These are phyloP conservation scores for Obba rivulosa DNA, from an alignment of 768 basidiomycete genomes.

Conservation along the genomic window DNA sequence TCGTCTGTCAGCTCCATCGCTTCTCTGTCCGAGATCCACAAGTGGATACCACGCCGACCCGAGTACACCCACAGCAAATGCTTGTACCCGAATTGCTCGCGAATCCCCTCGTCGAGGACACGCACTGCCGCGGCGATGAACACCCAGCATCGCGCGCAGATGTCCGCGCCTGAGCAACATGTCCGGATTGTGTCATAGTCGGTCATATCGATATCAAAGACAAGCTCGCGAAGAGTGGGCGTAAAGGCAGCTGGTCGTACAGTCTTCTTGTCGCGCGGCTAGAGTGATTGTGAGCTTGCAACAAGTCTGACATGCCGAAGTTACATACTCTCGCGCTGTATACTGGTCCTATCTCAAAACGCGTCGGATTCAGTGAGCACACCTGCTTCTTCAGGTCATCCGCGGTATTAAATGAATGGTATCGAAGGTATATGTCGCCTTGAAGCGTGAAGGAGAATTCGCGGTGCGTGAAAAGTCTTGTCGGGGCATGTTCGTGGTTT, in stretches of 20 bases:
- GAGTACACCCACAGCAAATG: constrained; percentile 98
- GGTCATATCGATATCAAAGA: constrained; percentile 99
- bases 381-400: constrained; percentile 94
- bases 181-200: constrained; percentile 96
- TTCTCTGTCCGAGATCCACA: constrained; percentile 90
- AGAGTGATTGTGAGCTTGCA: constrained; percentile 2
- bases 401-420: constrained; percentile 79
- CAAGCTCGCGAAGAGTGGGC: constrained; percentile 83
- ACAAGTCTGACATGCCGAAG: too few relatives aligned
- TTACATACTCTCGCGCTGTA: constrained; percentile 79
- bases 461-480: constrained; percentile 83
- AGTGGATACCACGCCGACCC: constrained; percentile 95
- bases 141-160: constrained; percentile 91
- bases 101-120: constrained; percentile 72
- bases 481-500: constrained; percentile 81
- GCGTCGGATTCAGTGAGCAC: constrained; percentile 76
- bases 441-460: constrained; percentile 94
- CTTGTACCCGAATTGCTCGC: constrained; percentile 86
- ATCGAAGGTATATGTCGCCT: constrained; percentile 90
- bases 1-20: constrained; percentile 92
- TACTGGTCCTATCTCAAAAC: constrained; percentile 96
- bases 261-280: constrained; percentile 91
- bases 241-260: constrained; percentile 62
- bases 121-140: constrained; percentile 92
- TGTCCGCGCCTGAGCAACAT: constrained; percentile 87